Conservation (phyloP, 2,329 filamentous ascomycete species). For the Sarocladium brachiariae region DNA sequence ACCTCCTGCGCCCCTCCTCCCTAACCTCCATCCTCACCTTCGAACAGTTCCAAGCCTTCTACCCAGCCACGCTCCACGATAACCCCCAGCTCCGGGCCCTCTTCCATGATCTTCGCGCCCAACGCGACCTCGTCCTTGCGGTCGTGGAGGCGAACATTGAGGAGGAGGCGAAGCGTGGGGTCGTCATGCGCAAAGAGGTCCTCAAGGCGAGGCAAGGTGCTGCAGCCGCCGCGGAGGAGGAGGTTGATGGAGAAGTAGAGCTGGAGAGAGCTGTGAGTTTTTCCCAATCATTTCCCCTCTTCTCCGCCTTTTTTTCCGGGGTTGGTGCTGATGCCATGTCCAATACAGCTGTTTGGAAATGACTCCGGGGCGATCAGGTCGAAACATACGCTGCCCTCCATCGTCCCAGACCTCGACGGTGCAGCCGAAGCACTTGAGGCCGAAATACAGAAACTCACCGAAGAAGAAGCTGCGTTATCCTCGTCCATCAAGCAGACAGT, state of each 20-base stretch:
- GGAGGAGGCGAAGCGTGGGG: constrained; percentile 56
- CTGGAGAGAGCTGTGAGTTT: constrained; percentile 49
- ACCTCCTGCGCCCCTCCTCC: constrained; percentile 69
- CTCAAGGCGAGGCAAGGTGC: constrained; percentile 38
- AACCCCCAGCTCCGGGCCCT: constrained; percentile 63
- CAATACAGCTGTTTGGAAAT: constrained; percentile 57
- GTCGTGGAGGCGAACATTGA: constrained; percentile 58
- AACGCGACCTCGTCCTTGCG: constrained; percentile 64
- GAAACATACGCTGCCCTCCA: constrained; percentile 55
- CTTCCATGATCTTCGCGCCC: constrained; percentile 72
- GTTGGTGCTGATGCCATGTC: too few species aligned
- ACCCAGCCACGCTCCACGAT: constrained; percentile 59
- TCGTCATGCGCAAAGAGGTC: constrained; percentile 50
- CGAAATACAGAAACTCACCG: constrained; percentile 59
- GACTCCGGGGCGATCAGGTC: constrained; percentile 35
- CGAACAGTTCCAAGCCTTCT: constrained; percentile 68
- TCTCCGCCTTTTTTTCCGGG: background rate
- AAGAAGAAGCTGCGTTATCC: constrained; percentile 55
- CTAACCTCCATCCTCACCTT: constrained; percentile 68
- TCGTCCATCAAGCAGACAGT: constrained; percentile 58
- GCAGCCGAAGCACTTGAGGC: constrained; percentile 59
- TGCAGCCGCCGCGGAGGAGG: constrained; percentile 46
- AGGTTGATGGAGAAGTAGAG: constrained; percentile 56
- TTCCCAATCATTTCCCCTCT: background rate
- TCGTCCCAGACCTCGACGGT: constrained; percentile 62